Evolutionary conservation across 1,284 basidiomycete genomes (phyloP).

Genomic region (Apiotrichum gamsii): DNA sequence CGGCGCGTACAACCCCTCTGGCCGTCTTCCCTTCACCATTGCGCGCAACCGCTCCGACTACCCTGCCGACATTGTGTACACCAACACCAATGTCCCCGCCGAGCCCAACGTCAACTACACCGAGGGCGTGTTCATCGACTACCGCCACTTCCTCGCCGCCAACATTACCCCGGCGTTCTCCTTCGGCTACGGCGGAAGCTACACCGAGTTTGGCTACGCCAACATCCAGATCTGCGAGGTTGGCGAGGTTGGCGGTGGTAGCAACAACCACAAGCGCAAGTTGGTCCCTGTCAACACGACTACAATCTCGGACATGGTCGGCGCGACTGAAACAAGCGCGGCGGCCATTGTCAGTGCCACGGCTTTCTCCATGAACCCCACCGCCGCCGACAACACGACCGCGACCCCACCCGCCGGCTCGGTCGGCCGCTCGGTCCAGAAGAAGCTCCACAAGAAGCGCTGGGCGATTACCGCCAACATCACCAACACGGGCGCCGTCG

Average conservation of each 20-base stretch:
- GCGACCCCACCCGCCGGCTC: not conserved
- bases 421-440: not conserved
- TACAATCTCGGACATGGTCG: not conserved
- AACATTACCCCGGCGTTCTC: conserved; percentile 58
- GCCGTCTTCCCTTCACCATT: conserved; percentile 72
- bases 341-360: not conserved
- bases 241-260: too few species aligned
- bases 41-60: conserved; percentile 65
- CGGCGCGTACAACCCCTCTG: conserved; percentile 62
- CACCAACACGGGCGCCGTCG: conserved; percentile 47
- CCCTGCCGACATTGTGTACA: conserved; percentile 51
- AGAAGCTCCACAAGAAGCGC: conserved; percentile 39
- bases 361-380: not conserved
- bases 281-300: not conserved
- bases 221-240: not conserved
- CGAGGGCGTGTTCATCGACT: conserved; percentile 70
- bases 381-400: not conserved
- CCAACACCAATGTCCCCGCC: conserved; percentile 43
- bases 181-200: conserved; percentile 79
- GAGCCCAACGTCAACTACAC: conserved; percentile 57
- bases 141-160: conserved; percentile 67
- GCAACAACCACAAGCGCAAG: not conserved
- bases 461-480: conserved; percentile 46
- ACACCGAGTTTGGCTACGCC: conserved; percentile 66
- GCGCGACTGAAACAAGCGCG: not conserved